Evolutionary conservation across 768 basidiomycete species (phyloP), one percentile per base, ranked within the genome.

Genomic region (Phlebiopsis gigantea): DNA sequence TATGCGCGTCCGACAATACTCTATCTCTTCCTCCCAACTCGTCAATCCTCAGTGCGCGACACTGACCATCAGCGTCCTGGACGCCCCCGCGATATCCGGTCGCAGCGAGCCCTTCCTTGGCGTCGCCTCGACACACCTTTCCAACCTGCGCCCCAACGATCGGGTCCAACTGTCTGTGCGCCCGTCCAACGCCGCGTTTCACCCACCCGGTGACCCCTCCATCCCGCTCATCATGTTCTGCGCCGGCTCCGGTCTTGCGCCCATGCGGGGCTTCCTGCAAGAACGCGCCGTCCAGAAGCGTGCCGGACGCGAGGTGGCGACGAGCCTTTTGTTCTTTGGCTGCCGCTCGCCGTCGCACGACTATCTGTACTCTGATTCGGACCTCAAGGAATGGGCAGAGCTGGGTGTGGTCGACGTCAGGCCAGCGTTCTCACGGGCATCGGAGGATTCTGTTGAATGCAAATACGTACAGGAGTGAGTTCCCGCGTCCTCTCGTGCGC

Each of bases 1-100:
- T 14, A 79, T 80, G 74, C 75, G 77, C 51, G 68, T 78, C 49
- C 68, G 78, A 9, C 77, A 80, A 62, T 79, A 80, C 66, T 79
- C 77, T 14, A 79, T 79, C 60, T 79, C 79, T 2, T 78, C 77
- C 1, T 79, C 77, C 1, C 78, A 78, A 4, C 66, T 80, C 8
- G 72, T 72, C 69, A 70, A 77, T 54, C 69, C 79, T 1, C 57
- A 65, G 43, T 70, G 69, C 53, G 73, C 72, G 44, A 71, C 75
- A 15, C 70, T 80, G 46, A 79, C 79, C 24, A 57, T 79, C 59
- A 75, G 74, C 63, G 73, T 79, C 9, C 57, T 78, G 50, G 68
- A 73, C 39, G 69, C 70, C 4, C 73, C 75, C 1, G 59, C 75
- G 4, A 50, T 70, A 45, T 70, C 73, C n/a, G 73, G 72, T 2